Evolutionary conservation across 257 asterid species (phyloP), one percentile per base, ranked within the genome.

Genomic region (Nicotiana tomentosiformis): DNA sequence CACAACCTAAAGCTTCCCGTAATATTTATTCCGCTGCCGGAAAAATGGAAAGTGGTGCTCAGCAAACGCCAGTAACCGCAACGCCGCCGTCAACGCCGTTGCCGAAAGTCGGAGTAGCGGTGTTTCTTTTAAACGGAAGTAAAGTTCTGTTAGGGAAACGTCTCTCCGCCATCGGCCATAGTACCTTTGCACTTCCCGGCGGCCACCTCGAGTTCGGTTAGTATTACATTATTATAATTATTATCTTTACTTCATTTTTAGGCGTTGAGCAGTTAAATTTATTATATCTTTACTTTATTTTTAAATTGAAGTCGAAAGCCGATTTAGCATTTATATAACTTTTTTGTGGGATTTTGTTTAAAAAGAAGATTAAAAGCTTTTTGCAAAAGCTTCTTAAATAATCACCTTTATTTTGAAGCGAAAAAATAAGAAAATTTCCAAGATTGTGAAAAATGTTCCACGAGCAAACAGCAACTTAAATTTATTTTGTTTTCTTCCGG

Each of bases 131-230:
- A 0, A 93, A 90, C 23, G 93, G 66, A 12, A 86, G 85, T 37
- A 83, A 87, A 80, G 90, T 90, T 80, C 80, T 93, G 76, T 77
- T 93, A 17, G 97, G 96, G 32, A 91, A 94, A 78, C 92, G 97
- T 86, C 93, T 77, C 69, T 81, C 94, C 30, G n/a, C 93, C 81
- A 10, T 93, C 35, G 93, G 97, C 80, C 55, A 65, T 29, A 91
- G 90, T 77, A 91, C 94, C 43, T 91, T 86, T 69, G 92, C 91
- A 62, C 90, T 91, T 80, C 93, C 94, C 39, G 94, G 97, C 66
- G 97, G 97, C 74, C 94, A 93, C 86, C 92, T 94, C 37, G 97
- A 94, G 70, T 91, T 94, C 85, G 96, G 97, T 92, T 37, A 82
- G 86, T 56, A 46, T 3, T 3, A 17, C 29, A 5, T 10, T 18